A percentile compares a stretch with the other conserved stretches of the same genome.
phyloP scores from a whole-genome alignment of 1,139 yeast species.

The Hanseniaspora uvarum region DNA sequence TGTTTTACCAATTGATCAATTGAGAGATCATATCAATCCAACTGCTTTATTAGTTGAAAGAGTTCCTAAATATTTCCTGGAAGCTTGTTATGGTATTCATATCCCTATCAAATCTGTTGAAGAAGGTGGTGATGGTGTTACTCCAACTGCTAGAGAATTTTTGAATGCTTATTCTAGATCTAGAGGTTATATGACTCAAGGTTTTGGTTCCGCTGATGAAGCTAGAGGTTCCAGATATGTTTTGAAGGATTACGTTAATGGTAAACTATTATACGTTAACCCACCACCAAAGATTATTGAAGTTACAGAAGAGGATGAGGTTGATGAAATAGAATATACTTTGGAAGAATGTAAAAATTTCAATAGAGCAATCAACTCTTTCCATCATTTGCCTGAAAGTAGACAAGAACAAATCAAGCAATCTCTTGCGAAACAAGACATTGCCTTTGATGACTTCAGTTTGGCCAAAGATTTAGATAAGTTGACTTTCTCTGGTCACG shows the following conservation, averaged over 20 bases:
- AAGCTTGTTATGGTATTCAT: constrained; percentile 88
- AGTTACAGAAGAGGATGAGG: constrained; percentile 19
- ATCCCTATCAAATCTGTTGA: constrained; percentile 62
- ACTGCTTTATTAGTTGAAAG: constrained; percentile 74
- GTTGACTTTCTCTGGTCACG: constrained; percentile 71
- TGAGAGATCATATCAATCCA: constrained; percentile 91
- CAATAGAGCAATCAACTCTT: constrained; percentile 61
- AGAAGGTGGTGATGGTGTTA: constrained; percentile 75
- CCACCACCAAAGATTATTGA: constrained; percentile 62
- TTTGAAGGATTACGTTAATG: constrained; percentile 88
- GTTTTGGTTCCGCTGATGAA: constrained; percentile 94
- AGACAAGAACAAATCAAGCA: constrained; percentile 60
- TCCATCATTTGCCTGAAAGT: constrained; percentile 55
- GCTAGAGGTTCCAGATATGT: constrained; percentile 89
- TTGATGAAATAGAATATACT: constrained; percentile 38
- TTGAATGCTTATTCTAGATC: constrained; percentile 91
- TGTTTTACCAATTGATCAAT: constrained; percentile 93
- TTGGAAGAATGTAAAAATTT: constrained; percentile 52
- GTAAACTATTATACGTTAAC: constrained; percentile 70
- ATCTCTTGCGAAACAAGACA: constrained; percentile 50
- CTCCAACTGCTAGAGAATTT: constrained; percentile 81
- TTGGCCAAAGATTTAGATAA: constrained; percentile 58
- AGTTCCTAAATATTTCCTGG: constrained; percentile 78
- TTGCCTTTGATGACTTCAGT: constrained; percentile 43
- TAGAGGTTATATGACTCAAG: constrained; percentile 95